A percentile compares a stretch with the other conserved stretches of the same genome.
Conservation (phyloP, 1,139 yeast species). For the Pichia sp. region DNA sequence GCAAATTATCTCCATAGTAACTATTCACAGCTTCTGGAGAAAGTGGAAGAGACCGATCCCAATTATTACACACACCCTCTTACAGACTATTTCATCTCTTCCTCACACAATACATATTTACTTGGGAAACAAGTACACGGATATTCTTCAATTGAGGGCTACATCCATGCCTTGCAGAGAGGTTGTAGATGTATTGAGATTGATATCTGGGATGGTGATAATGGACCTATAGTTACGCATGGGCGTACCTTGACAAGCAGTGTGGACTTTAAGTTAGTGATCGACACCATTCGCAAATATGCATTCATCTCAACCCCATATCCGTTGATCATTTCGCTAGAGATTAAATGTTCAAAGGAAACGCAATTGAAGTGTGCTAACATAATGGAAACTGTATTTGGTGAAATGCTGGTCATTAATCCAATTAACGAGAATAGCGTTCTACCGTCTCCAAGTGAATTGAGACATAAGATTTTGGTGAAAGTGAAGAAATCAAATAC, state of each 20-base stretch:
- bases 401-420: conserved; percentile 45
- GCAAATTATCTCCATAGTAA: conserved; percentile 46
- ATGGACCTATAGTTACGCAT: conserved; percentile 78
- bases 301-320: conserved; percentile 79
- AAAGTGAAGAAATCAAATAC: conserved; percentile 53
- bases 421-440: conserved; percentile 26
- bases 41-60: conserved; percentile 32
- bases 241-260: conserved; percentile 78
- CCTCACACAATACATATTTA: conserved; percentile 92
- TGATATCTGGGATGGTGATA: conserved; percentile 87
- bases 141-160: conserved; percentile 86
- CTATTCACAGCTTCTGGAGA: conserved; percentile 31
- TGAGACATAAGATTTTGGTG: conserved; percentile 62
- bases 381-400: conserved; percentile 49
- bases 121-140: conserved; percentile 89
- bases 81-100: conserved; percentile 80
- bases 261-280: conserved; percentile 61
- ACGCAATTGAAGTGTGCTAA: conserved; percentile 56
- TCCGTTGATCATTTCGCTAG: conserved; percentile 85
- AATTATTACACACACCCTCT: conserved; percentile 51
- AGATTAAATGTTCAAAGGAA: conserved; percentile 63
- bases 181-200: conserved; percentile 93
- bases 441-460: conserved; percentile 67
- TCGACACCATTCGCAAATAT: conserved; percentile 67
- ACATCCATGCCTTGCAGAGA: conserved; percentile 77